Evolutionary conservation across 2,329 filamentous ascomycete genomes (phyloP).

Genomic region (Penicillium sp.): DNA sequence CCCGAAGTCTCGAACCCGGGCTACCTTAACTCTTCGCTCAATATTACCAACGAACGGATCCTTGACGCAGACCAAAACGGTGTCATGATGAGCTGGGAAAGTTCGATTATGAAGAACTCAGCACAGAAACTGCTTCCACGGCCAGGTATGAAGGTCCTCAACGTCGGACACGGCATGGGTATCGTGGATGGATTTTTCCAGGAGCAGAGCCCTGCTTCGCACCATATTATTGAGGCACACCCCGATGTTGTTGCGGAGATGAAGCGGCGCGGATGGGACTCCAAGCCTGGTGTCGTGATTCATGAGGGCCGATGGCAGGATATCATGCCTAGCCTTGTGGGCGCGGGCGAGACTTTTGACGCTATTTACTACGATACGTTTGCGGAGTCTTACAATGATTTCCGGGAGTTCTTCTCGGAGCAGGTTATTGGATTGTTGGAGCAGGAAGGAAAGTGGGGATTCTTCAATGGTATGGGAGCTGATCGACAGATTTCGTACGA

Average conservation of each 20-base stretch:
- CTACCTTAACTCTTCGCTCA: slow-evolving; percentile 68
- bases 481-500: slow-evolving; percentile 93
- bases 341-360: slow-evolving; percentile 71
- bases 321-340: slow-evolving; percentile 67
- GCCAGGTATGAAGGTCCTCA: slow-evolving; percentile 69
- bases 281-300: slow-evolving; percentile 59
- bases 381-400: slow-evolving; percentile 85
- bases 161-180: slow-evolving; percentile 89
- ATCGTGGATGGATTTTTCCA: slow-evolving; percentile 80
- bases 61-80: slow-evolving; percentile 76
- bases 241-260: slow-evolving; percentile 72
- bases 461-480: slow-evolving; percentile 78
- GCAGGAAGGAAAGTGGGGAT: slow-evolving; percentile 57
- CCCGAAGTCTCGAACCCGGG: slow-evolving; percentile 61
- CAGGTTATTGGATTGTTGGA: slow-evolving; percentile 75
- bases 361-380: slow-evolving; percentile 98
- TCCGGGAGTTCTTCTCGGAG: slow-evolving; percentile 85
- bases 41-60: slow-evolving; percentile 65
- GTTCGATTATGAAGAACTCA: slow-evolving; percentile 77
- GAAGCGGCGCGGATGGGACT: slow-evolving; percentile 66
- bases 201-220: slow-evolving; percentile 63
- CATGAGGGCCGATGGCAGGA: slow-evolving; percentile 81
- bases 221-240: slow-evolving; percentile 87
- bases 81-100: slow-evolving; percentile 95
- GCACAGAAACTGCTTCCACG: slow-evolving; percentile 66